Conservation (phyloP, 2,329 filamentous ascomycete genomes). For the Fusarium sp. region DNA sequence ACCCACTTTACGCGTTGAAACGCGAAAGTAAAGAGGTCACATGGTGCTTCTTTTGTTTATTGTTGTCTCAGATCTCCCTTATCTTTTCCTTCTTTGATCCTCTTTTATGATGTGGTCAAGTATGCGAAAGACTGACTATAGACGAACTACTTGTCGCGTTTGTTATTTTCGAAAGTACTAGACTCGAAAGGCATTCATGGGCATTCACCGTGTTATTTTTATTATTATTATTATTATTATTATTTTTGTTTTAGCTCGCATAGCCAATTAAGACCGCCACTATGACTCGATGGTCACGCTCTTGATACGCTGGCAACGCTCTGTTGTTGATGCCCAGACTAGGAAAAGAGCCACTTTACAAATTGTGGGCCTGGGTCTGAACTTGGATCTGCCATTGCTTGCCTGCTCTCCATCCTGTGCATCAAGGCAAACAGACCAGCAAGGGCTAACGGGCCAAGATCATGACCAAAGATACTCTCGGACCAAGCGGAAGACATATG, state of each 20-base stretch:
- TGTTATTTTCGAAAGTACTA: background rate
- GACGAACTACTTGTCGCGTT: conserved; percentile 11
- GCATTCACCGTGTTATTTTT: conserved; percentile 22
- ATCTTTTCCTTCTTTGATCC: background rate
- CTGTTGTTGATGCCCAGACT: conserved; percentile 20
- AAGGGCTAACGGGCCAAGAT: background rate
- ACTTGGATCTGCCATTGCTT: background rate
- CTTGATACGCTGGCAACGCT: conserved; percentile 35
- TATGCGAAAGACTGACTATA: conserved; percentile 4
- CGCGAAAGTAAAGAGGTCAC: conserved; percentile 42
- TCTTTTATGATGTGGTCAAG: conserved; percentile 14
- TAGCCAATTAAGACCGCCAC: conserved; percentile 26
- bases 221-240: no score
- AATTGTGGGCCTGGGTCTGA: conserved; percentile 17
- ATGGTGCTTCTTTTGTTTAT: conserved; percentile 37
- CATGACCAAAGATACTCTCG: conserved; percentile 5
- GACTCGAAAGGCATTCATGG: background rate
- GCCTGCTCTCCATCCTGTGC: background rate
- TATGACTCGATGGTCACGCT: conserved; percentile 24
- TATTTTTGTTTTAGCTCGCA: background rate
- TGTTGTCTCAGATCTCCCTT: conserved; percentile 16
- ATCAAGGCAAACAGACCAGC: conserved; percentile 1
- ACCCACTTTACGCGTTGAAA: conserved; percentile 47
- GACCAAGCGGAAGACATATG: conserved; percentile 17
- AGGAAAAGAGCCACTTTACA: conserved; percentile 13